These are phyloP conservation scores for Wickerhamia fluorescens DNA, from an alignment of 805 yeast species.

Conservation along the genomic window DNA sequence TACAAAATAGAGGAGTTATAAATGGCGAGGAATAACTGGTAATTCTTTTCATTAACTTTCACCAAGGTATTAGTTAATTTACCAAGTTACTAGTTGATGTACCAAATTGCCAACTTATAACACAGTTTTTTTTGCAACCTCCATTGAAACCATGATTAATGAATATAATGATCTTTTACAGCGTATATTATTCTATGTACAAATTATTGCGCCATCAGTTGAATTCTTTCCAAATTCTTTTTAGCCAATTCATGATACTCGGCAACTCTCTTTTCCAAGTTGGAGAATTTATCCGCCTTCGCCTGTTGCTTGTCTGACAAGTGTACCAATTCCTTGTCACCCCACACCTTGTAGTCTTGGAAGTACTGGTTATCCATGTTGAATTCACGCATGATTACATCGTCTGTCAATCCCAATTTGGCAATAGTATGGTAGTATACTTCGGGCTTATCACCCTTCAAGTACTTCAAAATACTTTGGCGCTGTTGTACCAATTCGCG, in stretches of 20 bases:
- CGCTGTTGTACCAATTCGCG: constrained; percentile 86
- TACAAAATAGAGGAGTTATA: too few species aligned
- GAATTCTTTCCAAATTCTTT: constrained; percentile 20
- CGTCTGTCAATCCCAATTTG: constrained; percentile 83
- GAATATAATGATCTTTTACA: too few species aligned
- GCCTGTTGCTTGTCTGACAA: constrained; percentile 19
- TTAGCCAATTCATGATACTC: constrained; percentile 33
- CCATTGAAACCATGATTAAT: too few species aligned
- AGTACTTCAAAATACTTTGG: constrained; percentile 73
- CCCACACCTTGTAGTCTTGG: constrained; percentile 74
- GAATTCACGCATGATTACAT: constrained; percentile 71
- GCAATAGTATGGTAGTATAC: constrained; percentile 80
- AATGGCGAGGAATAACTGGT: too few species aligned
- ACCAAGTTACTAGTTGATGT: too few species aligned
- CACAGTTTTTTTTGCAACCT: too few species aligned
- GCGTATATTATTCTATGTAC: too few species aligned
- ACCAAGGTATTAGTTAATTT: too few species aligned
- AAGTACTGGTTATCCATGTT: constrained; percentile 70
- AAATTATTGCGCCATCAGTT: constrained; percentile 1
- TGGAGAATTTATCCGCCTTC: constrained; percentile 16
- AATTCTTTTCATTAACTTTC: too few species aligned
- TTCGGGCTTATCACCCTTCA: constrained; percentile 74
- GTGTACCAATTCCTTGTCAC: constrained; percentile 61
- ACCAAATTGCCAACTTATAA: too few species aligned
- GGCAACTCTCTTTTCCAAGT: constrained; percentile 34